These are phyloP conservation scores for Sherardia arvensis DNA, from an alignment of 257 asterid genomes.

Conservation along the genomic window DNA sequence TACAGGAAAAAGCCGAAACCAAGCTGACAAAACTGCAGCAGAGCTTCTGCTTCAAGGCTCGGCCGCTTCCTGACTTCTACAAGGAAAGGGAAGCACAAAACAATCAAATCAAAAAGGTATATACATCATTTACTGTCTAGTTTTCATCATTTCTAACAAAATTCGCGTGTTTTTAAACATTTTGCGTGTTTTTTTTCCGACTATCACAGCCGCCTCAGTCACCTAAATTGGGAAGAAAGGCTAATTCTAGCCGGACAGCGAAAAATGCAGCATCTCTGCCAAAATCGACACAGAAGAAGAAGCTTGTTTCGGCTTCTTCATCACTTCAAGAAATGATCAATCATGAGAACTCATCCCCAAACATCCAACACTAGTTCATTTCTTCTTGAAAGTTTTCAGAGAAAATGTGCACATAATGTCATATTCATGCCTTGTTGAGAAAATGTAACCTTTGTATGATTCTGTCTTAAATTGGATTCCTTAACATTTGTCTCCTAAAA, in stretches of 20 bases:
- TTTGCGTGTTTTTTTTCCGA: neutral
- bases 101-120: conserved; percentile 34
- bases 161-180: neutral
- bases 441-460: neutral
- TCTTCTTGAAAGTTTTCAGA: neutral
- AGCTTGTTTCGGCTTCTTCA: conserved; percentile 13
- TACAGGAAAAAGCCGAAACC: conserved; percentile 79
- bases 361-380: conserved; percentile 33
- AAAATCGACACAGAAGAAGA: conserved; percentile 26
- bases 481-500: too few species aligned
- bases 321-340: conserved; percentile 25
- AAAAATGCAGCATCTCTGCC: conserved; percentile 33
- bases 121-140: neutral
- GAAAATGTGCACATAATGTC: conserved; percentile 3
- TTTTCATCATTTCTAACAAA: neutral
- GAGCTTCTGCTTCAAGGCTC: conserved; percentile 77
- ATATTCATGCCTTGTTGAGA: neutral
- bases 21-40: conserved; percentile 54
- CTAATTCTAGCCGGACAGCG: conserved; percentile 20
- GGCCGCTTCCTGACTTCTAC: conserved; percentile 64
- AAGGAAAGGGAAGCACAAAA: conserved; percentile 45
- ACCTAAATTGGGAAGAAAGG: conserved; percentile 32
- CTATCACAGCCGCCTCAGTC: conserved; percentile 40
- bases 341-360: conserved; percentile 52
- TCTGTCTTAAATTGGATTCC: neutral